phyloP scores from a whole-genome alignment of 2,329 filamentous ascomycete species.

The Fusarium liriodendri region DNA sequence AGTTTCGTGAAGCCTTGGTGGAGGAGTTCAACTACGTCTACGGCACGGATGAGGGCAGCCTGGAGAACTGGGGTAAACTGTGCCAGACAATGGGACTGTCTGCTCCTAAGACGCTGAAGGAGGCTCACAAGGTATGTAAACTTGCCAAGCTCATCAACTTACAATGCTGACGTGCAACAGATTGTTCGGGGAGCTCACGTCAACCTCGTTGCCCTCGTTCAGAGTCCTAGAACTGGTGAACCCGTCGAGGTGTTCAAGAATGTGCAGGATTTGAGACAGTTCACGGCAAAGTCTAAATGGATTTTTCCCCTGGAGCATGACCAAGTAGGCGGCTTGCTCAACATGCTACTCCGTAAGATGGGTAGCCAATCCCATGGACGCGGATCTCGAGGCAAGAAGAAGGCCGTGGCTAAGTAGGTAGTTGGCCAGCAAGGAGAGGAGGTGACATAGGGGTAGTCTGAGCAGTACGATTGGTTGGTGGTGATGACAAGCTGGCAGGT shows the following conservation, averaged over 20 bases:
- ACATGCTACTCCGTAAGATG: conserved; percentile 26
- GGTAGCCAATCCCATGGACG: neutral
- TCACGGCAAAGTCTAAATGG: neutral
- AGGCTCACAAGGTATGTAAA: conserved; percentile 13
- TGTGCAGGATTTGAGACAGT: neutral
- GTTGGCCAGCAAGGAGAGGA: neutral
- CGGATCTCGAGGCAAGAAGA: neutral
- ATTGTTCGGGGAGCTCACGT: conserved; percentile 11
- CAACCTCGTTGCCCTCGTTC: conserved; percentile 24
- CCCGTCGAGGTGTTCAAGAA: conserved; percentile 14
- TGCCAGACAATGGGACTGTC: conserved; percentile 14
- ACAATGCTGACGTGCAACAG: neutral
- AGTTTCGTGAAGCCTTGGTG: conserved; percentile 13
- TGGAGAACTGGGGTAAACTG: conserved; percentile 19
- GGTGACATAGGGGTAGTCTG: neutral
- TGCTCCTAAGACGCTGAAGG: conserved; percentile 6
- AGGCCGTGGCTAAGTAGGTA: neutral
- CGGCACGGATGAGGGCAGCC: conserved; percentile 5
- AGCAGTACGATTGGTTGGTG: neutral
- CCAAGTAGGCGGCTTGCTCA: conserved; percentile 11
- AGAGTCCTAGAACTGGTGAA: neutral
- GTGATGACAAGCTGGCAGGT: neutral
- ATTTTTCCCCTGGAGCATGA: conserved; percentile 12
- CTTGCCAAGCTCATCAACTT: fast-evolving
- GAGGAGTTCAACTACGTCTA: conserved; percentile 19